These are phyloP conservation scores for Gossypium schwendimanii DNA, from an alignment of 441 rosid genomes.

Conservation along the genomic window DNA sequence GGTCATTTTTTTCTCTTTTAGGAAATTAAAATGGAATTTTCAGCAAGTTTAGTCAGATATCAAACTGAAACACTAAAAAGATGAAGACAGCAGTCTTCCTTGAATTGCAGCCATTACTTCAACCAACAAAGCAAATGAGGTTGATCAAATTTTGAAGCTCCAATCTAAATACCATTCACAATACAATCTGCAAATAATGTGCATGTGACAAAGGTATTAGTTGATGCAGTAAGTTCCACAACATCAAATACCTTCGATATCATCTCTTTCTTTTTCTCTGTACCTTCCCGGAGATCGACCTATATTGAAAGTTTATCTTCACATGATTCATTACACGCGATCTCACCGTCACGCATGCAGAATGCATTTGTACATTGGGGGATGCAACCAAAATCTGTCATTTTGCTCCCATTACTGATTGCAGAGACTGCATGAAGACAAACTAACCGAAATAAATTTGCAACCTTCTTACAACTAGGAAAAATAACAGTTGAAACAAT, in stretches of 20 bases:
- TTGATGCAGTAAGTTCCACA: not conserved
- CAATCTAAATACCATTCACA: not conserved
- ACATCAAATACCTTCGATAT: not conserved
- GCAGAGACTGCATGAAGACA: not conserved
- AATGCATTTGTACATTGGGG: not conserved
- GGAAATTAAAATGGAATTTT: not conserved
- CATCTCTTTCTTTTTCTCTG: not conserved
- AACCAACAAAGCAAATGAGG: not conserved
- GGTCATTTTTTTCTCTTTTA: too few relatives aligned
- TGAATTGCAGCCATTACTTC: not conserved
- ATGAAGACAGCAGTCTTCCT: not conserved
- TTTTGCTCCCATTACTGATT: not conserved
- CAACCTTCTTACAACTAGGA: not conserved
- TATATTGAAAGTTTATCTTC: not conserved
- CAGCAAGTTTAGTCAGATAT: not conserved
- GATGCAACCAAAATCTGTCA: not conserved
- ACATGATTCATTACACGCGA: not conserved
- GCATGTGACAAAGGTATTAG: not conserved
- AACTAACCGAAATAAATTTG: not conserved
- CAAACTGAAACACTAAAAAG: not conserved
- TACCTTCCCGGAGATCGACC: not conserved
- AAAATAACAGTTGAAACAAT: constrained; percentile 5
- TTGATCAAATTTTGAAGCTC: not conserved
- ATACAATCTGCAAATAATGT: not conserved
- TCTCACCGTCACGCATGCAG: not conserved